A percentile compares a stretch with the other conserved stretches of the same genome.
Evolutionary conservation across 2,329 filamentous ascomycete genomes (phyloP).

Genomic region (Penicillium nordicum): DNA sequence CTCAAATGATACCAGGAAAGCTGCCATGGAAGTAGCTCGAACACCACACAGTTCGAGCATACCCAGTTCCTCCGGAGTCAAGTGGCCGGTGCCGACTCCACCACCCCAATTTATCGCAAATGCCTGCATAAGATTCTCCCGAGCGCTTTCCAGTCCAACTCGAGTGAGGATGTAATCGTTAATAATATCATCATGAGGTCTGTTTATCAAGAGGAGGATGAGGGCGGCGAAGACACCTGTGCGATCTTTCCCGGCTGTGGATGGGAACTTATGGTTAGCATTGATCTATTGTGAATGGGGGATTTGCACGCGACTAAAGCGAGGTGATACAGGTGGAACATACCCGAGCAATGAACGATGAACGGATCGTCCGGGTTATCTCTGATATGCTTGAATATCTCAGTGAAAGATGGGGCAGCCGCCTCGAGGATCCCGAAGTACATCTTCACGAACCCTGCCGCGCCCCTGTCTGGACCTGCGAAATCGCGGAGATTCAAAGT

Average conservation of each 20-base stretch:
- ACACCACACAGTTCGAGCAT: constrained; percentile 27
- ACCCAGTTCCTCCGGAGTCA: constrained; percentile 23
- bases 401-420: constrained; percentile 55
- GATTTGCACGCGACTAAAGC: not conserved
- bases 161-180: constrained; percentile 58
- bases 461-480: constrained; percentile 54
- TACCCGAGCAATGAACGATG: constrained; percentile 61
- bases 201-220: constrained; percentile 61
- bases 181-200: constrained; percentile 56
- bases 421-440: constrained; percentile 67
- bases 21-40: constrained; percentile 23
- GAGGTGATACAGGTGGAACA: not conserved
- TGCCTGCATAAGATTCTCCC: constrained; percentile 19
- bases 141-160: constrained; percentile 23
- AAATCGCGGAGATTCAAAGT: constrained; percentile 22
- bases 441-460: constrained; percentile 62
- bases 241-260: constrained; percentile 71
- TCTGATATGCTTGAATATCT: constrained; percentile 60
- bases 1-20: constrained; percentile 26
- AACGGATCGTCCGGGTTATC: constrained; percentile 48
- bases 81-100: not conserved
- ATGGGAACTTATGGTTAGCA: not conserved
- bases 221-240: constrained; percentile 70
- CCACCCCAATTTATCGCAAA: constrained; percentile 17
- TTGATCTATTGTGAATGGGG: not conserved